These are phyloP conservation scores for Oemleria cerasiformis DNA, from an alignment of 306 rosid species.

Conservation along the genomic window DNA sequence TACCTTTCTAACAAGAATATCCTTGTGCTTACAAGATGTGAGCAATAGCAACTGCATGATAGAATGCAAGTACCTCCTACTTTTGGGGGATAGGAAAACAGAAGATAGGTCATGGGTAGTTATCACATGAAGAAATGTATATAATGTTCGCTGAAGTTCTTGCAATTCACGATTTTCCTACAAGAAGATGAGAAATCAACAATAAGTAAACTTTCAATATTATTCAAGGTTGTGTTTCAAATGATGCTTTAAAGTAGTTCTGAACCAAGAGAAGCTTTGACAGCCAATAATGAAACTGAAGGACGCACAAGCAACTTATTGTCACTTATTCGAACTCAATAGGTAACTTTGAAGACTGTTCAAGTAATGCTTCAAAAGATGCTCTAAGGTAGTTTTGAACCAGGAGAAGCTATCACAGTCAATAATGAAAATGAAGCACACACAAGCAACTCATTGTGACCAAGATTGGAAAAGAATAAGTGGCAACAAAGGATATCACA, in stretches of 20 bases:
- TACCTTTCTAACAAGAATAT: slow-evolving; percentile 88
- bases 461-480: slow-evolving; percentile 1
- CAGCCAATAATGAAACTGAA: no score
- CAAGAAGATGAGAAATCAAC: not conserved
- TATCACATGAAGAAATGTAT: slow-evolving; percentile 90
- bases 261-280: no score
- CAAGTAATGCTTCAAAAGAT: slow-evolving; percentile 1
- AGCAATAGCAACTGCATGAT: slow-evolving; percentile 81
- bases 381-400: not conserved
- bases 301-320: no score
- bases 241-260: no score
- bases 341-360: not conserved
- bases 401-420: not conserved
- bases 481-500: not conserved
- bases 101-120: slow-evolving; percentile 72
- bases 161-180: slow-evolving; percentile 95
- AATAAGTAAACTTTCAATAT: no score
- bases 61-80: slow-evolving; percentile 65
- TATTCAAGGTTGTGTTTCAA: no score
- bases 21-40: slow-evolving; percentile 86
- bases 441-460: not conserved
- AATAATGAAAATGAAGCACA: not conserved
- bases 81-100: slow-evolving; percentile 77
- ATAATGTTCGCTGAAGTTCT: slow-evolving; percentile 83
- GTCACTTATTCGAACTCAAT: not conserved